Percentiles rank a stretch among this genome's conserved stretches.
These are phyloP conservation scores for Eutrema japonicum DNA, from an alignment of 345 rosid species.

Conservation along the genomic window DNA sequence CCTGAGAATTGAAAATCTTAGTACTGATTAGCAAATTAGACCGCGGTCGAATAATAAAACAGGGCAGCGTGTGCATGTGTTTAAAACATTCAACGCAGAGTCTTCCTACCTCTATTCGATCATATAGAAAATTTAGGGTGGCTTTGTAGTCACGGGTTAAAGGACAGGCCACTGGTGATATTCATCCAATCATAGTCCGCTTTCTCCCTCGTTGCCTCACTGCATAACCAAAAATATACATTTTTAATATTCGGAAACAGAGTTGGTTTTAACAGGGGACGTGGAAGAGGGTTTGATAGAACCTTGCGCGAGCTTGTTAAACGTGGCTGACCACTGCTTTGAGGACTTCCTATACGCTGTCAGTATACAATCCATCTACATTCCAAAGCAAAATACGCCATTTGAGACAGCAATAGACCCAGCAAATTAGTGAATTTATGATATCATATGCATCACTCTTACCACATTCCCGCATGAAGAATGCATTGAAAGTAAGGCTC, in stretches of 20 bases:
- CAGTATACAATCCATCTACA: constrained; percentile 82
- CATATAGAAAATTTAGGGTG: background rate
- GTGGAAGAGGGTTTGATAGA: background rate
- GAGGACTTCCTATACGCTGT: constrained; percentile 88
- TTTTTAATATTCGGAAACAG: background rate
- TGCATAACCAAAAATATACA: constrained; percentile 39
- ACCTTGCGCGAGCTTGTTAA: constrained; percentile 99
- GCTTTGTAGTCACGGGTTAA: constrained; percentile 8
- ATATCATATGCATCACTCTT: constrained; percentile 27
- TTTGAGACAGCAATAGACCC: background rate
- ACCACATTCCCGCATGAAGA: constrained; percentile 99
- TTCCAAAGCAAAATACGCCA: background rate
- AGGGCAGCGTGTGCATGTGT: background rate
- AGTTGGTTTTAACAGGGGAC: background rate
- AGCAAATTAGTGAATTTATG: background rate
- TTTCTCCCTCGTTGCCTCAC: constrained; percentile 94
- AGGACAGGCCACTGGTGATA: background rate
- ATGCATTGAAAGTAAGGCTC: constrained; percentile 94
- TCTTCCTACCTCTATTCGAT: background rate
- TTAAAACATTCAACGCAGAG: background rate
- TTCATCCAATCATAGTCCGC: constrained; percentile 91
- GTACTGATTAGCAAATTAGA: background rate
- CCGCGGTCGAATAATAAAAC: background rate
- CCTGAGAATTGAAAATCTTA: background rate
- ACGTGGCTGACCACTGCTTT: constrained; percentile 92